Evolutionary conservation across 495 filamentous ascomycete species (phyloP).

Genomic region (Bacidia rubella): DNA sequence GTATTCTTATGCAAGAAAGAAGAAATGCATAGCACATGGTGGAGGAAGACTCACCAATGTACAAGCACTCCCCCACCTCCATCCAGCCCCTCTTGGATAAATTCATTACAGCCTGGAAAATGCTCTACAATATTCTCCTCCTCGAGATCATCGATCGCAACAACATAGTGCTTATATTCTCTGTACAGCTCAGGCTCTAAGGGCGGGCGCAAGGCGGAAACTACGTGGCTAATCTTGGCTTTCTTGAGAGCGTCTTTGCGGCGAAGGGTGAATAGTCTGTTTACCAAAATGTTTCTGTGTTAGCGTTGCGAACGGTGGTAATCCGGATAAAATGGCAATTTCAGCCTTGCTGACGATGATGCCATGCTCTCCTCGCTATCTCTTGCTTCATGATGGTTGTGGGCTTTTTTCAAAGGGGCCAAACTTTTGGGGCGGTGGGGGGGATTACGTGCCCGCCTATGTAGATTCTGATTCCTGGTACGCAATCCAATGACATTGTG

Average conservation of each 20-base stretch:
- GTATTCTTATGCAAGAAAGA: too few relatives aligned
- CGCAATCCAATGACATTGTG: slow-evolving; percentile 34
- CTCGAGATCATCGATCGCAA: slow-evolving; percentile 78
- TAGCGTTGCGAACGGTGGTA: background rate
- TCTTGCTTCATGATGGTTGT: background rate
- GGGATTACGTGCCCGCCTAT: slow-evolving; percentile 62
- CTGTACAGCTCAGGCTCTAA: slow-evolving; percentile 40
- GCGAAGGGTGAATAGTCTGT: slow-evolving; percentile 57
- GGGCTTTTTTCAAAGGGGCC: background rate
- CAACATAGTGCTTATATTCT: slow-evolving; percentile 53
- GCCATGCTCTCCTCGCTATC: background rate
- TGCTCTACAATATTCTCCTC: slow-evolving; percentile 76
- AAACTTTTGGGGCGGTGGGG: too few relatives aligned
- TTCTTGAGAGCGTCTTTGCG: slow-evolving; percentile 51
- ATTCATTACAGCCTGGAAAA: slow-evolving; percentile 60
- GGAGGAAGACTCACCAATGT: slow-evolving; percentile 49
- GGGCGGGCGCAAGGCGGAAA: slow-evolving; percentile 62
- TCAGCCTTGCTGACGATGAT: background rate
- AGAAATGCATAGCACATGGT: background rate
- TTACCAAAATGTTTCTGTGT: background rate
- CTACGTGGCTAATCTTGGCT: slow-evolving; percentile 73
- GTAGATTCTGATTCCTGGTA: slow-evolving; percentile 65
- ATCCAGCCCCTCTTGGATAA: slow-evolving; percentile 67
- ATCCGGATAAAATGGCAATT: background rate
- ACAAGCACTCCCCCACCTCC: slow-evolving; percentile 53